A percentile compares a stretch with the other conserved stretches of the same genome.
phyloP scores from a whole-genome alignment of 495 filamentous ascomycete species.

The Lepidopterella palustris region DNA sequence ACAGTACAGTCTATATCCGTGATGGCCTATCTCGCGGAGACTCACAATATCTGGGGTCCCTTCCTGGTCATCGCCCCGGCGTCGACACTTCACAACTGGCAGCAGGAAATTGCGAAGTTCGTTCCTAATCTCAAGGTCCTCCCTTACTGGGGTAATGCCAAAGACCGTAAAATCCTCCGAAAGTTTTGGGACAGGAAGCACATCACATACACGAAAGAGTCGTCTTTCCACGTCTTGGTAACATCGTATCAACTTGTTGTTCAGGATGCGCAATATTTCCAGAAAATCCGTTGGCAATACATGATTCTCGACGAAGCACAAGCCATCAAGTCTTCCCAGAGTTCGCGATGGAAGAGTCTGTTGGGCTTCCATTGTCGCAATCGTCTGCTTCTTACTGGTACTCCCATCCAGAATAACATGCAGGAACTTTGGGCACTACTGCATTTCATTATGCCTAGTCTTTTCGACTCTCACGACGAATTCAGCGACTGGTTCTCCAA shows the following conservation, averaged over 20 bases:
- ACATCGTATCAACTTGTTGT: conserved; percentile 98
- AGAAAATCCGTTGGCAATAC: conserved; percentile 99
- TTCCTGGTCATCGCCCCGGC: conserved; percentile 96
- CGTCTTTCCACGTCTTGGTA: conserved; percentile 89
- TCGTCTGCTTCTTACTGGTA: conserved; percentile 88
- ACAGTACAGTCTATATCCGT: conserved; percentile 98
- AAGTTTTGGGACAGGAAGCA: conserved; percentile 99
- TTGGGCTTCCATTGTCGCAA: conserved; percentile 94
- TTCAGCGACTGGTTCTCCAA: conserved; percentile 99
- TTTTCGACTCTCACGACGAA: conserved; percentile 98
- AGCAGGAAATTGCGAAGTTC: conserved; percentile 93
- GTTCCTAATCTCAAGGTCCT: conserved; percentile 90
- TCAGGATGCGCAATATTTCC: conserved; percentile 90
- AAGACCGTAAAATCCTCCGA: conserved; percentile 88
- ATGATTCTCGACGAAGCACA: conserved; percentile 99
- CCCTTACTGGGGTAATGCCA: conserved; percentile 93
- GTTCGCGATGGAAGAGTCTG: conserved; percentile 92
- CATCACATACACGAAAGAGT: conserved; percentile 86
- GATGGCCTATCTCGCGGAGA: conserved; percentile 96
- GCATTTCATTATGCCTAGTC: conserved; percentile 98
- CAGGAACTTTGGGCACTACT: conserved; percentile 96
- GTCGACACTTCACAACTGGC: conserved; percentile 97
- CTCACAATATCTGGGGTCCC: conserved; percentile 96
- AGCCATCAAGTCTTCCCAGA: conserved; percentile 96
- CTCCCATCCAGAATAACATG: conserved; percentile 99